These are phyloP conservation scores for Gautieria morchelliformis DNA, from an alignment of 768 basidiomycete genomes.

Conservation along the genomic window DNA sequence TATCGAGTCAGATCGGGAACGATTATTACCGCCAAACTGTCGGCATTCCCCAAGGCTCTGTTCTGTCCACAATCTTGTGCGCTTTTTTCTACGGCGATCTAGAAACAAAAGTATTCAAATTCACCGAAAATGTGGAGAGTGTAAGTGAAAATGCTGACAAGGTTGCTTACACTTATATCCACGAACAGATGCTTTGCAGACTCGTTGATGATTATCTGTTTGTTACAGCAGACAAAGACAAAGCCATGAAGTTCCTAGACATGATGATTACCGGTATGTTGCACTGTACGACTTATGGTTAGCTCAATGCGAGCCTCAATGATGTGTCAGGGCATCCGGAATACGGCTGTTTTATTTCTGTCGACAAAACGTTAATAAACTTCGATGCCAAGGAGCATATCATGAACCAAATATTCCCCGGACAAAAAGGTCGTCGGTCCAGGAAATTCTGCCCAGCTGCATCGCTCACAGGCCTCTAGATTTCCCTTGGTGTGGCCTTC, in stretches of 20 bases:
- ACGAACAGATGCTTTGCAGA: constrained; percentile 59
- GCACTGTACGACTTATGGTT: background rate
- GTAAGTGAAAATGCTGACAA: constrained; percentile 33
- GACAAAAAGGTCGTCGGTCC: constrained; percentile 25
- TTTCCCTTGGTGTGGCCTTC: constrained; percentile 91
- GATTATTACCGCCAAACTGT: constrained; percentile 79
- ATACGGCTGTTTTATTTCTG: constrained; percentile 87
- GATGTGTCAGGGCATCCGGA: constrained; percentile 65
- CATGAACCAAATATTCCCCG: constrained; percentile 41
- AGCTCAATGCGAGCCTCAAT: background rate
- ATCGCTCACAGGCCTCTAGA: constrained; percentile 28
- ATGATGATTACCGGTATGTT: constrained; percentile 62
- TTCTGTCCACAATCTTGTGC: constrained; percentile 90
- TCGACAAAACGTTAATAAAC: constrained; percentile 83
- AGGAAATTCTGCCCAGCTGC: background rate
- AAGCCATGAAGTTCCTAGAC: constrained; percentile 60
- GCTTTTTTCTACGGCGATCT: constrained; percentile 92
- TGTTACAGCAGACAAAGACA: constrained; percentile 54
- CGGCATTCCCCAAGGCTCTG: constrained; percentile 95
- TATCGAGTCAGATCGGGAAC: constrained; percentile 55
- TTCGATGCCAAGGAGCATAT: constrained; percentile 57
- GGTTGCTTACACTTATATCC: background rate
- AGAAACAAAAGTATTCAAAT: constrained; percentile 50
- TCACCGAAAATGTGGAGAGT: constrained; percentile 43
- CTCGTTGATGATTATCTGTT: constrained; percentile 94